A percentile compares a stretch with the other conserved stretches of the same genome.
Evolutionary conservation across 148 eudicot genomes (phyloP).

Genomic region (Fagopyrum homotropicum): DNA sequence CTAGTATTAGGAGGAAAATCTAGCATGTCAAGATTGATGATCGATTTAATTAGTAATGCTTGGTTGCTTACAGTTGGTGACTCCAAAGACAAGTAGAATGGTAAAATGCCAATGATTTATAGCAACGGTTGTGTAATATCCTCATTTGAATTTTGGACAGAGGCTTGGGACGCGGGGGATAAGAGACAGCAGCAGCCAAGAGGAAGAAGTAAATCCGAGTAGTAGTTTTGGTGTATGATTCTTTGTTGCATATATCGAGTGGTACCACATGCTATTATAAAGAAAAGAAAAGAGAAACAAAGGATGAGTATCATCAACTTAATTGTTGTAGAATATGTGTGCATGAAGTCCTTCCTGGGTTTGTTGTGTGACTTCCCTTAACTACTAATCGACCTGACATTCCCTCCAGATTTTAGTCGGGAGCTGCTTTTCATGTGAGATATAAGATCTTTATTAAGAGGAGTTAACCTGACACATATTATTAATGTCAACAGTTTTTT

Average conservation of each 20-base stretch:
- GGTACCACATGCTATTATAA: too few species aligned
- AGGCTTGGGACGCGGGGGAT: slow-evolving; percentile 53
- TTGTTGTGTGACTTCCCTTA: not conserved
- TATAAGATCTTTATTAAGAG: not conserved
- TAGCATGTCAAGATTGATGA: not conserved
- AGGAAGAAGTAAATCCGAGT: slow-evolving; percentile 32
- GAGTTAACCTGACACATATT: not conserved
- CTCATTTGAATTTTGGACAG: slow-evolving; percentile 25
- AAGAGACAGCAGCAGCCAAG: slow-evolving; percentile 45
- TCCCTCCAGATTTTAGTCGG: not conserved
- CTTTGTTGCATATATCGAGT: not conserved
- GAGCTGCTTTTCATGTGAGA: not conserved
- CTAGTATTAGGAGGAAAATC: not conserved
- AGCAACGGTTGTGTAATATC: too few species aligned
- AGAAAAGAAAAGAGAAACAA: too few species aligned
- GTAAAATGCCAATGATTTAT: not conserved
- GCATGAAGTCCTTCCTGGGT: too few species aligned
- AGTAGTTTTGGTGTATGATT: slow-evolving; percentile 7
- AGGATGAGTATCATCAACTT: too few species aligned
- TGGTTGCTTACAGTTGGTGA: not conserved
- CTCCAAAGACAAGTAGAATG: not conserved
- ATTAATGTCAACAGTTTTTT: not conserved
- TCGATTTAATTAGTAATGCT: not conserved
- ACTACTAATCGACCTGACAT: slow-evolving; percentile 5
- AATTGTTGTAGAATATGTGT: too few species aligned